Evolutionary conservation across 441 rosid species (phyloP), one percentile per base, ranked within the genome.

Genomic region (Bocquillonia castaneifolia): DNA sequence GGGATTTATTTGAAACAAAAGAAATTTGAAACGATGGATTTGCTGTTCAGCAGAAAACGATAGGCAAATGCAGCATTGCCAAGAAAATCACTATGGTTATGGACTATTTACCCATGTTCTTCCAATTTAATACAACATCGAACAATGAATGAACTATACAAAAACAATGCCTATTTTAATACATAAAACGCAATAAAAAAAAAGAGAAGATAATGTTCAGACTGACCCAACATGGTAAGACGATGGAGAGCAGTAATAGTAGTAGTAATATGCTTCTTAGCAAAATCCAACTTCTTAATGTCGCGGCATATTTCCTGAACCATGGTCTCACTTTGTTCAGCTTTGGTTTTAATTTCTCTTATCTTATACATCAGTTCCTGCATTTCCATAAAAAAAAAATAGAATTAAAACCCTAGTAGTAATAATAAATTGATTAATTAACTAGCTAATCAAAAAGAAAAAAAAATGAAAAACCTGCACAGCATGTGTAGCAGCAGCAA

Each of bases 181-280:
- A 14, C 15, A 42, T 13, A 6, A 2, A 42, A 48, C n/a, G 31
- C 15, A 48, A 42, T 18, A 42, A 55, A 22, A 25, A 32, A 50
- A 48, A 45, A 28, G 12, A 2, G 59, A 25, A 40, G 37, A 37
- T 6, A n/a, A 17, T 65, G 36, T 29, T 69, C 25, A 42, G 57
- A 76, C 96, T 61, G 63, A 95, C 99, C 98, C 78, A 95, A 81
- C 99, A 95, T 95, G 32, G 98, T 92, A 67, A 95, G 97, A 67
- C 99, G 97, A 80, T 95, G 99, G 77, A 92, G 98, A 74, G 99
- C 99, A 75, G 99, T 95, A 69, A 95, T 95, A 1, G 99, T 92
- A 60, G 93, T 90, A 53, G 99, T 95, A 76, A 95, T 95, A 80
- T 95, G 97, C 84, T 95, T 95, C 90, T 95, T 92, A 26, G 99